Percentiles rank a stretch among this genome's conserved stretches.
phyloP scores from a whole-genome alignment of 164 flowering plant genomes.

The Kalanchoe fedtschenkoi region DNA sequence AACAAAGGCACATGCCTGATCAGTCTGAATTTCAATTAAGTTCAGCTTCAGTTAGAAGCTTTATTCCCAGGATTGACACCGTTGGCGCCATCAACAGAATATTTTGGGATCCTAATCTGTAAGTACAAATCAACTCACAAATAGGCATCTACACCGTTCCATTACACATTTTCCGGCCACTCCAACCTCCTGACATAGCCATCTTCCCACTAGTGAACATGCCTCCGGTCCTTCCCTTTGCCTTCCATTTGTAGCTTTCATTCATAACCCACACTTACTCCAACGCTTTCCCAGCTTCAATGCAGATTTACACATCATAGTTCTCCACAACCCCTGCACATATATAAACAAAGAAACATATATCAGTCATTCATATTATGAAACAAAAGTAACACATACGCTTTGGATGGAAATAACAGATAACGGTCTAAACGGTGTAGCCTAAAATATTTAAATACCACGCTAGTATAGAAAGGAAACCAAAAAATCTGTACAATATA shows the following conservation, averaged over 20 bases:
- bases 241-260: conserved; percentile 39
- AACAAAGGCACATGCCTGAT: too few species aligned
- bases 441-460: too few species aligned
- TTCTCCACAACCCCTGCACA: conserved; percentile 38
- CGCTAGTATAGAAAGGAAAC: not conserved
- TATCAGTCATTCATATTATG: too few species aligned
- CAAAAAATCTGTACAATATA: too few species aligned
- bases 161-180: conserved; percentile 63
- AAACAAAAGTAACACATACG: too few species aligned
- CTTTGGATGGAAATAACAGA: too few species aligned
- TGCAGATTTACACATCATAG: conserved; percentile 24
- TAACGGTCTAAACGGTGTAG: too few species aligned
- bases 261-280: conserved; percentile 73
- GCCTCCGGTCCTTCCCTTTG: conserved; percentile 56
- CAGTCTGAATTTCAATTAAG: not conserved
- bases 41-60: not conserved
- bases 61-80: conserved; percentile 9
- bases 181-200: conserved; percentile 80
- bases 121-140: conserved; percentile 30
- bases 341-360: too few species aligned
- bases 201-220: conserved; percentile 72
- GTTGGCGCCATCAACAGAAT: conserved; percentile 12
- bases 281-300: conserved; percentile 56
- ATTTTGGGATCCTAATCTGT: conserved; percentile 61
- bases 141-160: conserved; percentile 43